phyloP scores from a whole-genome alignment of 768 basidiomycete genomes.

The Sarcodon aspratus region DNA sequence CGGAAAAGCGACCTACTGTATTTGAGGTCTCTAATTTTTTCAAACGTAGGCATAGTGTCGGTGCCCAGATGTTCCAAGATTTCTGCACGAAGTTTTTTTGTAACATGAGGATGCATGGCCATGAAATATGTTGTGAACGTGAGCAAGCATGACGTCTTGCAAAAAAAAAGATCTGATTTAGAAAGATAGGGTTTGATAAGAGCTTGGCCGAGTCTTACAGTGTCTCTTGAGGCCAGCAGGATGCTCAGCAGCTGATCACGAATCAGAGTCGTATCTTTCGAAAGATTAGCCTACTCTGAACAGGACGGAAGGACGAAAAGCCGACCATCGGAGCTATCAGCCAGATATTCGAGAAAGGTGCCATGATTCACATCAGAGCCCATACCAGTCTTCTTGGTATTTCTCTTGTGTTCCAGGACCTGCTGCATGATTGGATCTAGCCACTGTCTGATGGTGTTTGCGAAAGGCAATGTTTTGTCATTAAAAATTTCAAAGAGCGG shows the following conservation, averaged over 20 bases:
- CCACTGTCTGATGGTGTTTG: constrained; percentile 27
- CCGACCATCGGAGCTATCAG: constrained; percentile 51
- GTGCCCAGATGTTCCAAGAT: constrained; percentile 44
- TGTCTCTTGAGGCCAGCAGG: constrained; percentile 69
- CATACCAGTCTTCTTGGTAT: constrained; percentile 25
- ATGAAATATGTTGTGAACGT: constrained; percentile 65
- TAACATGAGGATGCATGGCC: constrained; percentile 49
- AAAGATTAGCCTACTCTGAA: neutral
- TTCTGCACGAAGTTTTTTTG: constrained; percentile 43
- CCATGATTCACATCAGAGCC: constrained; percentile 32
- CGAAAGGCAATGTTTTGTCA: constrained; percentile 24
- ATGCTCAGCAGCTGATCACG: constrained; percentile 73
- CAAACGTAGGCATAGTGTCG: constrained; percentile 37
- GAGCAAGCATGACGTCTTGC: constrained; percentile 55
- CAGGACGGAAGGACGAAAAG: neutral
- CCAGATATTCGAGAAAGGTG: constrained; percentile 59
- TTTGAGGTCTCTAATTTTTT: constrained; percentile 45
- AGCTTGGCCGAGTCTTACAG: constrained; percentile 29
- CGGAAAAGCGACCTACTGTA: constrained; percentile 37
- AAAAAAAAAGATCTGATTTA: neutral
- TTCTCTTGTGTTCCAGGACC: constrained; percentile 35
- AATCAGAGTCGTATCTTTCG: constrained; percentile 48
- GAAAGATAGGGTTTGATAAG: neutral
- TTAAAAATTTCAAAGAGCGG: constrained; percentile 28
- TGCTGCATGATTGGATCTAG: constrained; percentile 51